Base-by-base conservation (phyloP, 176 grass and related monocot species). In the Triticum urartu region DNA sequence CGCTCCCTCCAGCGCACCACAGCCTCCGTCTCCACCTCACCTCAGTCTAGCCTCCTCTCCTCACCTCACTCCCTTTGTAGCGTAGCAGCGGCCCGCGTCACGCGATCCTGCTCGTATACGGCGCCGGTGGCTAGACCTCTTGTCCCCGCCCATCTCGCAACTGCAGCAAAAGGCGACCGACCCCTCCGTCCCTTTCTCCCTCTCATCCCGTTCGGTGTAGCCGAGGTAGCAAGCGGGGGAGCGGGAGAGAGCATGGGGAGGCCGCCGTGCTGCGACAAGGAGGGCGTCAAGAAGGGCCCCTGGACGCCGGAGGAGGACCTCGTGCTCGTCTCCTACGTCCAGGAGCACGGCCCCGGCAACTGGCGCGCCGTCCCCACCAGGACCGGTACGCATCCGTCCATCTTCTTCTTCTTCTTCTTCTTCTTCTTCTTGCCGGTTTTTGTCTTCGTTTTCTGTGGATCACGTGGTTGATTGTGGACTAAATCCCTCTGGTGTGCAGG, bases 281-380 rank as follows among this genome's bases (percentile, higher is more conserved):
- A 87, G 67, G 93, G 95, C 67, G 89, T 98, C 18, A 98, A 95
- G 91, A 98, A 98, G 90, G 95, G 95, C 0, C 95, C 95, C 0
- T 98, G 95, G 95, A 95, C 95, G 68, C 93, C 93, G 56, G 93
- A 98, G 90, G 95, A 98, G 87, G 95, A 98, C 79, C 92, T 95
- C 80, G 85, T 92, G 70, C 85, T 98, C 83, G 93, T 98, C 76
- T 90, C 95, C 90, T 95, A 98, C 91, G 63, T 98, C 83, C 93
- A 95, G 89, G 89, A 95, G 72, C 91, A 98, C 45, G 95, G 95
- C 66, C 85, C 95, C 72, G 91, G 93, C 61, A 95, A 98, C 85
- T 98, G 95, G 95, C 85, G 87, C 82, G 78, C 80, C n/a, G 91
- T 98, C 61, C 95, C 95, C 6, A 63, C 72, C 47, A 85, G 74